Evolutionary conservation across 306 rosid genomes (phyloP), one percentile per base, ranked within the genome.

Genomic region (Cucurbita ficifolia): DNA sequence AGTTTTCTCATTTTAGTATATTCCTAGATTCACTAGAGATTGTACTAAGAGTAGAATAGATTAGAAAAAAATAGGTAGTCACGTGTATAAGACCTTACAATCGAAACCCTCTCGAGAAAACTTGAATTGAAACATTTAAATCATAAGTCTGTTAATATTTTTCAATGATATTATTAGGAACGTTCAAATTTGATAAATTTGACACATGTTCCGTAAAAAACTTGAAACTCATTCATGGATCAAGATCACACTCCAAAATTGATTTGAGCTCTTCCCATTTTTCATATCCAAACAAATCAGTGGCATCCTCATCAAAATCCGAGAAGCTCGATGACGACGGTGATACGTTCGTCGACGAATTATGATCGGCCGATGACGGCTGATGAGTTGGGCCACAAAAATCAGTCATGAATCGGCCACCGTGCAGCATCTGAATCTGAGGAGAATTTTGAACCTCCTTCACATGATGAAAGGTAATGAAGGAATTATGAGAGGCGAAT

Each of bases 191-290:
- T n/a, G n/a, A n/a, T n/a, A n/a, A n/a, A n/a, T n/a, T n/a, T n/a
- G n/a, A n/a, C n/a, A n/a, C n/a, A n/a, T n/a, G n/a, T n/a, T n/a
- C n/a, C n/a, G n/a, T n/a, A n/a, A n/a, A n/a, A n/a, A n/a, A 8
- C 10, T 6, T 12, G 29, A 22, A 24, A 14, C 2, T 67, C 39
- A 46, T 13, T 45, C 13, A 75, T 0, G 90, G 83, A 81, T 90
- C 79, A 78, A 82, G 83, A 80, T 85, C 84, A 67, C 81, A 84
- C 77, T 85, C 90, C 13, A 91, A 74, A 56, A 84, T 86, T 8
- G 97, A 86, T 79, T 84, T 87, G 55, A 91, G 88, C 83, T 94
- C 99, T 78, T 94, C 97, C 97, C 97, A 87, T 58, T 83, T 64
- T 81, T 82, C 50, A 72, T 74, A 74, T 1, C 56, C 68, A 21